Evolutionary conservation across 2,329 filamentous ascomycete genomes (phyloP), one percentile per base, ranked within the genome.

Genomic region (Plectosphaerella cucumerina): DNA sequence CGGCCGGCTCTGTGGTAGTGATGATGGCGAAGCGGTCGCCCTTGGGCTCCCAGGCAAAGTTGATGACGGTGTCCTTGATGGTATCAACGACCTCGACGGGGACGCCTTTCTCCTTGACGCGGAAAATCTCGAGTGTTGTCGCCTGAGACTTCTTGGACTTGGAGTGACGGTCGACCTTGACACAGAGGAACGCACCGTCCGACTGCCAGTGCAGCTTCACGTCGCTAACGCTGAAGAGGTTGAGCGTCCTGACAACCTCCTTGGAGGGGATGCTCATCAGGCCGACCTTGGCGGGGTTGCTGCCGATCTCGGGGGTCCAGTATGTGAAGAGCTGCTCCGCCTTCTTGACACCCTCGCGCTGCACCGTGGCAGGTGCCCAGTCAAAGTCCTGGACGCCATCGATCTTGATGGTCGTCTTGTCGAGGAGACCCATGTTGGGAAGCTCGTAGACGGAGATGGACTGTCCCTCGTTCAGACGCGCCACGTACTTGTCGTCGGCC

Each of bases 201-300:
- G 91, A 96, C 74, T 99, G 94, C 94, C 94, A 99, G 79, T 99
- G 94, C 17, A 99, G 83, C 77, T 97, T 99, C 52, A 89, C 94
- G 69, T 99, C 94, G 44, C 90, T 90, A 52, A 99, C 94, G 68
- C 94, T 97, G 83, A 99, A 97, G 44, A 99, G 83, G 68, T 99
- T 99, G 65, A 96, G 82, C 5, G 93, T 95, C 63, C 94, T 87
- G 56, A 99, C 86, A 59, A 97, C 82, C 72, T 97, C 86, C 76
- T 97, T 97, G 53, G 89, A 92, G 6, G 94, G 94, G 58, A 99
- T 84, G 73, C 86, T 92, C 93, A 99, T 97, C 62, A 99, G 76
- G 59, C 88, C 91, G 61, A 99, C 94, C 78, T 95, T 96, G 62
- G 94, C 94, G 41, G 94, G 95, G 74, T 96, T 97, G 79, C 90